Base-by-base conservation (phyloP, 1,284 basidiomycete species). In the Ganoderma resinaceum region DNA sequence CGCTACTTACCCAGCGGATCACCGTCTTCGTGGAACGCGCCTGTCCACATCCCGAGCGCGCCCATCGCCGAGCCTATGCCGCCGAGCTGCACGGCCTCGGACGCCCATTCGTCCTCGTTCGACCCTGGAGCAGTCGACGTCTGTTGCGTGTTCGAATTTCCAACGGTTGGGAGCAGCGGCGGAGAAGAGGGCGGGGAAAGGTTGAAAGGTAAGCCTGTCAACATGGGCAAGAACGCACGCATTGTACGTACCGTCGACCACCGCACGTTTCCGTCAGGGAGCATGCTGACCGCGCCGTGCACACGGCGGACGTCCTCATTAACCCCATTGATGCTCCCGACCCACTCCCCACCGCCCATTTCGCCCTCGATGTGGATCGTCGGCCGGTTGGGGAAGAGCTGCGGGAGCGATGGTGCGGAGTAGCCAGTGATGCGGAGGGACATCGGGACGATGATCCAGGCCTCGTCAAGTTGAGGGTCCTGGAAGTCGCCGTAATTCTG, bases 41-140 rank as follows among this genome's bases (percentile, higher is more conserved):
- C 87, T 0, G 88, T 89, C 89, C 88, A 90, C 77, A 87, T 78
- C n/a, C 87, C 88, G 0, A 89, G 76, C 2, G 88, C 74, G 16
- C 88, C 88, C 40, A 83, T 76, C 0, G 81, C 84, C 31, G 86
- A 87, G 23, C 84, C 86, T 6, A 86, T 78, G 0, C 82, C 83
- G 16, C 89, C 89, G 2, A 90, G 76, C 72, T 90, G 88, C 0
- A 90, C 77, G 7, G 83, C 85, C 73, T 90, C 87, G 18, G 83
- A 86, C 4, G 80, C 79, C 88, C 87, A 89, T 66, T 87, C 83
- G 40, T 76, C 74, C 12, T 52, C 58, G 58, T 23, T 72, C 65
- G 64, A 63, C 33, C 66, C 66, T 3, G 66, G 63, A 16, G 61
- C 55, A 12, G 66, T 61, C 5, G 69, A 70, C 16, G 66, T 70